Evolutionary conservation across 176 grass and related monocot species (phyloP).

Genomic region (Guadua angustifolia): DNA sequence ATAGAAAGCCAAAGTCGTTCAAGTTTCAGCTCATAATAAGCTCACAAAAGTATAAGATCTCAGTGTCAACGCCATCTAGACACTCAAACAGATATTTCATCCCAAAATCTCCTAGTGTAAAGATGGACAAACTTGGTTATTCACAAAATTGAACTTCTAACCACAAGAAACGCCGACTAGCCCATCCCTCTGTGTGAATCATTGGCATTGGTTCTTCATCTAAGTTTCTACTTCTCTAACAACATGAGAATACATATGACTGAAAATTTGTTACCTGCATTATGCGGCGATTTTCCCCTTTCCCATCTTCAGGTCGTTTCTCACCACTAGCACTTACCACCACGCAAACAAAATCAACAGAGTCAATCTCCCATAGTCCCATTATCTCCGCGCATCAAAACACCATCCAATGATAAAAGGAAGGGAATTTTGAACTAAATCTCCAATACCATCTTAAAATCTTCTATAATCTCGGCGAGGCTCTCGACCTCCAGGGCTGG

Average conservation of each 20-base stretch:
- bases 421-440: background rate
- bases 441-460: conserved; percentile 83
- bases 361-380: background rate
- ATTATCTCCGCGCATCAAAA: background rate
- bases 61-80: background rate
- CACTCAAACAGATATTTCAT: background rate
- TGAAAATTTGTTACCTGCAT: conserved; percentile 67
- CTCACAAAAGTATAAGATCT: background rate
- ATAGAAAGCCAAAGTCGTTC: background rate
- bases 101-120: background rate
- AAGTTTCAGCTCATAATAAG: background rate
- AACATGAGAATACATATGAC: background rate
- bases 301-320: conserved; percentile 98
- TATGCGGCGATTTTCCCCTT: conserved; percentile 98
- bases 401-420: background rate
- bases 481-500: conserved; percentile 74
- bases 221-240: background rate
- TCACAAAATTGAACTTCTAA: background rate
- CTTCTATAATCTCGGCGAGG: conserved; percentile 85
- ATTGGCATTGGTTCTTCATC: background rate
- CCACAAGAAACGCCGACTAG: background rate
- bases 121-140: background rate
- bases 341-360: background rate
- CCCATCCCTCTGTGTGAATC: background rate
- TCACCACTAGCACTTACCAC: conserved; percentile 80